Conservation (phyloP, 768 basidiomycete species). For the Paxillus involutus region DNA sequence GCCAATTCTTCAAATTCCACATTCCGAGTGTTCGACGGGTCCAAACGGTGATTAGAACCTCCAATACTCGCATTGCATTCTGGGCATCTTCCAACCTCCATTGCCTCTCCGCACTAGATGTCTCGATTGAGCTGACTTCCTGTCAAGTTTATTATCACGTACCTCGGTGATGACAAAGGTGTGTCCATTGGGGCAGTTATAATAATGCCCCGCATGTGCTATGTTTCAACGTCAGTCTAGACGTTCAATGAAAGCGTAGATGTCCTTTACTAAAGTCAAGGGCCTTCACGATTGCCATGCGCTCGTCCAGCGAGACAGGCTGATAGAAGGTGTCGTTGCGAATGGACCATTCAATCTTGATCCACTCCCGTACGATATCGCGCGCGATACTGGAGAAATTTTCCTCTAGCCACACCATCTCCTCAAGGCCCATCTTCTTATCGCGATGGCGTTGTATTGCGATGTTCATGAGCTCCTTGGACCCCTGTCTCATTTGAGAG, state of each 20-base stretch:
- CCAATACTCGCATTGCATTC: slow-evolving; percentile 60
- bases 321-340: slow-evolving; percentile 46
- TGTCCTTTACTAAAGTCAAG: slow-evolving; percentile 45
- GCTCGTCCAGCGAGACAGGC: slow-evolving; percentile 54
- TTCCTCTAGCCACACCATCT: slow-evolving; percentile 40
- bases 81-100: slow-evolving; percentile 46
- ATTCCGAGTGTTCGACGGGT: slow-evolving; percentile 43
- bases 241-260: background rate
- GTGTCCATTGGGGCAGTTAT: slow-evolving; percentile 59
- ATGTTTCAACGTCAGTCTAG: background rate
- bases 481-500: slow-evolving; percentile 10
- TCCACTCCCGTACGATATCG: slow-evolving; percentile 49
- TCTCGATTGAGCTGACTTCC: background rate
- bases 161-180: slow-evolving; percentile 61
- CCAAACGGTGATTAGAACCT: slow-evolving; percentile 42
- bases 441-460: slow-evolving; percentile 7
- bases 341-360: slow-evolving; percentile 38
- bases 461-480: background rate
- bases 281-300: slow-evolving; percentile 47
- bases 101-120: slow-evolving; percentile 59
- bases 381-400: slow-evolving; percentile 40
- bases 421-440: slow-evolving; percentile 25
- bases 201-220: slow-evolving; percentile 47
- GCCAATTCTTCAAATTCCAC: slow-evolving; percentile 49
- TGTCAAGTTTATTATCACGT: background rate